Evolutionary conservation across 345 rosid species (phyloP).

Genomic region (Gynandropsis gynandra): DNA sequence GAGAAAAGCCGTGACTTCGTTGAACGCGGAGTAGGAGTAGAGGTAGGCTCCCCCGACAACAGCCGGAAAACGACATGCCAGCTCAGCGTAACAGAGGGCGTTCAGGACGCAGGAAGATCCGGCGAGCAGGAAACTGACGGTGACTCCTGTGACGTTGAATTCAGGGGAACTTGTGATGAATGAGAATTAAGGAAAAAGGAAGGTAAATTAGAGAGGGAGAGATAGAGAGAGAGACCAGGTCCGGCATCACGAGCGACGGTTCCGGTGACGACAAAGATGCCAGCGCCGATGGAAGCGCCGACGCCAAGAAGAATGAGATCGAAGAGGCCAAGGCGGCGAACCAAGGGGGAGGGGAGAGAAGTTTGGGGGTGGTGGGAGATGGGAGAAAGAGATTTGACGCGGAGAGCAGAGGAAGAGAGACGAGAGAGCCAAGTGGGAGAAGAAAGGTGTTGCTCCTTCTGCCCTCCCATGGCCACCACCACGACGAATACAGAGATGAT

Average conservation of each 20-base stretch:
- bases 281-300: slow-evolving; percentile 96
- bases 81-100: slow-evolving; percentile 93
- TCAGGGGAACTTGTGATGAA: neutral
- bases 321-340: slow-evolving; percentile 74
- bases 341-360: slow-evolving; percentile 37
- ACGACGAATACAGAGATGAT: slow-evolving; percentile 5
- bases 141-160: slow-evolving; percentile 49
- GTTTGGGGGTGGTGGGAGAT: slow-evolving; percentile 25
- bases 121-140: slow-evolving; percentile 77
- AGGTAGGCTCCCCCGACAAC: slow-evolving; percentile 95
- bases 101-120: slow-evolving; percentile 84
- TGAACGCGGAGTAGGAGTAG: slow-evolving; percentile 78
- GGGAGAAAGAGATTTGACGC: slow-evolving; percentile 44
- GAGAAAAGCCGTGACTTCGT: slow-evolving; percentile 86
- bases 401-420: slow-evolving; percentile 64
- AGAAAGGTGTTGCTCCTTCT: slow-evolving; percentile 24
- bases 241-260: slow-evolving; percentile 95
- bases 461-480: slow-evolving; percentile 23
- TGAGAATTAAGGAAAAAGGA: neutral
- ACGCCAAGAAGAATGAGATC: slow-evolving; percentile 80
- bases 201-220: neutral
- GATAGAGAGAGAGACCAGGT: slow-evolving; percentile 51
- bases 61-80: slow-evolving; percentile 86
- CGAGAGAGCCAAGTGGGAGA: slow-evolving; percentile 45
- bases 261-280: slow-evolving; percentile 91